These are phyloP conservation scores for Trichoderma polysporum DNA, from an alignment of 2,329 filamentous ascomycete genomes.

Conservation along the genomic window DNA sequence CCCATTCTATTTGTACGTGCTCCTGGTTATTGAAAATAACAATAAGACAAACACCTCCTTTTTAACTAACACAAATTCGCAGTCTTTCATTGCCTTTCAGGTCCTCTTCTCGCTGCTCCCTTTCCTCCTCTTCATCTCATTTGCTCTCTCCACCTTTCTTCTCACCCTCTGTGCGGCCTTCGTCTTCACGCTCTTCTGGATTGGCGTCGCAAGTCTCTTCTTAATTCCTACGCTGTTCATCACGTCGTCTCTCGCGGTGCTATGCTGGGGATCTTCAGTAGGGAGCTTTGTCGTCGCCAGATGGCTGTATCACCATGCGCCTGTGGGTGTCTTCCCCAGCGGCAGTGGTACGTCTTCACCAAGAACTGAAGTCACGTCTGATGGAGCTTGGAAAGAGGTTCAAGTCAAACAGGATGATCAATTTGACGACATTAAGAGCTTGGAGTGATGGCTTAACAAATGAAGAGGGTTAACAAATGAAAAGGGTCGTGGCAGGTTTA, in stretches of 20 bases:
- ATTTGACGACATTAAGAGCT: neutral
- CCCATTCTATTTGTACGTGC: slow-evolving; percentile 67
- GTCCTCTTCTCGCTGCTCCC: slow-evolving; percentile 65
- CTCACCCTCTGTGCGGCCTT: slow-evolving; percentile 63
- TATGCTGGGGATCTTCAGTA: slow-evolving; percentile 67
- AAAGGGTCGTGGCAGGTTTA: neutral
- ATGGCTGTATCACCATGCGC: slow-evolving; percentile 45
- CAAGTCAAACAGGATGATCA: neutral
- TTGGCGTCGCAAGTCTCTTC: slow-evolving; percentile 64
- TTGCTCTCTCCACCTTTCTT: slow-evolving; percentile 61
- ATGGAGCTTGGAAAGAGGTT: neutral
- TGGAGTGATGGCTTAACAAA: neutral
- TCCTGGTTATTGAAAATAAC: neutral
- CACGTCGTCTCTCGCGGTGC: slow-evolving; percentile 59
- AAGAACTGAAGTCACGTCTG: neutral
- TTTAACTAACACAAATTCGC: neutral
- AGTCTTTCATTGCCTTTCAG: slow-evolving; percentile 67
- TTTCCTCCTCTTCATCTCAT: slow-evolving; percentile 65
- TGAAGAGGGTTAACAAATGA: too few species aligned
- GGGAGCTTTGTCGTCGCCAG: slow-evolving; percentile 54
- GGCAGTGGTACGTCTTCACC: neutral
- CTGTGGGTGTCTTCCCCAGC: slow-evolving; percentile 23
- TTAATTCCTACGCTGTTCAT: slow-evolving; percentile 68
- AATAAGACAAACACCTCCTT: neutral
- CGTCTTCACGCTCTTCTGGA: slow-evolving; percentile 66